These are phyloP conservation scores for Arachnopeziza araneosa DNA, from an alignment of 2,329 filamentous ascomycete species.

Conservation along the genomic window DNA sequence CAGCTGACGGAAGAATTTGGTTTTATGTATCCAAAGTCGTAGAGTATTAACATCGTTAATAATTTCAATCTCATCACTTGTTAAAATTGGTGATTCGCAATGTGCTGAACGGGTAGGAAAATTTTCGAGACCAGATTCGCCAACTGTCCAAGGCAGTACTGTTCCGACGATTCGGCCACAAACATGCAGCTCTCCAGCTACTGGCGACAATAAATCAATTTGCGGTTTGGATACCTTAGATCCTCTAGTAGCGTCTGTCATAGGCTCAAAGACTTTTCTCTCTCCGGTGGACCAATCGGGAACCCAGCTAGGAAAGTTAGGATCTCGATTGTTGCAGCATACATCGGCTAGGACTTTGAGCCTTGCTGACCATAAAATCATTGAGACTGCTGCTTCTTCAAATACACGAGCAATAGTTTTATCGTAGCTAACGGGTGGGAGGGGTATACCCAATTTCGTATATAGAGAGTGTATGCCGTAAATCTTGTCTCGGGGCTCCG, in stretches of 20 bases:
- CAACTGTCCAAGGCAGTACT: neutral
- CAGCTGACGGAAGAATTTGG: neutral
- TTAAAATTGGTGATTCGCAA: neutral
- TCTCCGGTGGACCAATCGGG: neutral
- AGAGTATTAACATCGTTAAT: neutral
- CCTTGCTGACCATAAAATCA: neutral
- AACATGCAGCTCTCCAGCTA: neutral
- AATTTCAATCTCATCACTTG: neutral
- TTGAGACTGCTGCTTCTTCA: neutral
- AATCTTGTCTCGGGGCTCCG: slow-evolving; percentile 1
- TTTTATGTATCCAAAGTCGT: neutral
- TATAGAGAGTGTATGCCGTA: neutral
- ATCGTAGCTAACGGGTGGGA: neutral
- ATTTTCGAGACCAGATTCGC: neutral
- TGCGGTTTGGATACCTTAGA: neutral
- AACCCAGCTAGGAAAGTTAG: neutral
- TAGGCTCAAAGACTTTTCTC: neutral
- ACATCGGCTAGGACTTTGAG: neutral
- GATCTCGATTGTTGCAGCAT: neutral
- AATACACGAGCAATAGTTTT: neutral
- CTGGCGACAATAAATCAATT: neutral
- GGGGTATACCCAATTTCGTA: neutral
- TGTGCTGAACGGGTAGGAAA: neutral
- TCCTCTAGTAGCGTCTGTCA: neutral
- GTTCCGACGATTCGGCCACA: neutral